A percentile compares a stretch with the other conserved stretches of the same genome.
Evolutionary conservation across 2,329 filamentous ascomycete species (phyloP).

Genomic region (Ambrosiella beaveri): DNA sequence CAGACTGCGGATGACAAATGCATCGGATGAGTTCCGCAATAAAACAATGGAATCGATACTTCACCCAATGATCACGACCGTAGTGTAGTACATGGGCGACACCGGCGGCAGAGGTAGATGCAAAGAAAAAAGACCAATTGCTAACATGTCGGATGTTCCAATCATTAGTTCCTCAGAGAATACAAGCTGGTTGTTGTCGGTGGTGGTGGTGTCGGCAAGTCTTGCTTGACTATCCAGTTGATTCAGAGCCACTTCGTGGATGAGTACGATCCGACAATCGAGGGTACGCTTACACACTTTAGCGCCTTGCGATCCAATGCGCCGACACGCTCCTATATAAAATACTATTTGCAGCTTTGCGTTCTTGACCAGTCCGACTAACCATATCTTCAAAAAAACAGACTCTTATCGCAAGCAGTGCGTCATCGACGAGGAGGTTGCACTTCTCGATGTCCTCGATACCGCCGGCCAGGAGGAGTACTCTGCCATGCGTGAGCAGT

Average conservation of each 20-base stretch:
- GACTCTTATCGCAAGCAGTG: constrained; percentile 99
- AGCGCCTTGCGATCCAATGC: no score
- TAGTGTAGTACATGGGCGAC: no score
- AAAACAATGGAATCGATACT: no score
- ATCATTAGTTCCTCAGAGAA: constrained; percentile 59
- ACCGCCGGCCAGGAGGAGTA: constrained; percentile 98
- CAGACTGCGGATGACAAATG: neutral
- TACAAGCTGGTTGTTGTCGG: constrained; percentile 96
- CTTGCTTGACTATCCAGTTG: constrained; percentile 94
- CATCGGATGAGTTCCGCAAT: no score
- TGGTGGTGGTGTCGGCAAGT: constrained; percentile 97
- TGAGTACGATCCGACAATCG: constrained; percentile 98
- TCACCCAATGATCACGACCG: no score
- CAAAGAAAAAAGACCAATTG: neutral
- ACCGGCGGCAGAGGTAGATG: no score
- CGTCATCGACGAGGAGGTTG: constrained; percentile 94
- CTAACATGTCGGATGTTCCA: constrained; percentile 3
- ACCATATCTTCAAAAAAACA: constrained; percentile 22
- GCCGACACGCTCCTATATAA: no score
- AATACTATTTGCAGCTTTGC: no score
- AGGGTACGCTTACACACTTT: constrained; percentile 46
- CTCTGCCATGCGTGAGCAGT: constrained; percentile 97
- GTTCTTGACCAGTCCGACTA: neutral
- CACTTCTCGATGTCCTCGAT: constrained; percentile 91
- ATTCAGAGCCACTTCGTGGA: constrained; percentile 96